Conservation (phyloP, 2,329 filamentous ascomycete genomes). For the Akanthomyces uredinophilus region DNA sequence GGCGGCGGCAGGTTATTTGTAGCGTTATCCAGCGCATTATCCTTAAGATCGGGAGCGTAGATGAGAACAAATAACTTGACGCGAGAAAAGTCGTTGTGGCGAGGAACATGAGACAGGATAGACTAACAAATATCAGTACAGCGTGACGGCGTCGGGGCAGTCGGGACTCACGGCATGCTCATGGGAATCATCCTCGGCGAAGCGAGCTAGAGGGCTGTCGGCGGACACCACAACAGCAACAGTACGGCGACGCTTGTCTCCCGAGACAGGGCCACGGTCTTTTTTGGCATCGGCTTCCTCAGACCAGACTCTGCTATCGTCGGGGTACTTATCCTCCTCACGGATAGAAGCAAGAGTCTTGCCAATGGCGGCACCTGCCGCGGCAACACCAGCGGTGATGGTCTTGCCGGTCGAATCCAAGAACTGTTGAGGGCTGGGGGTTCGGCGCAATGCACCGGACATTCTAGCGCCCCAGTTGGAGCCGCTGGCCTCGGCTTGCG, state of each 20-base stretch:
- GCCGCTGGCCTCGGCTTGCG: constrained; percentile 28
- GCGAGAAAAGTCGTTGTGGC: constrained; percentile 65
- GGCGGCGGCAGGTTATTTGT: constrained; percentile 53
- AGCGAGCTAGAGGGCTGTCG: constrained; percentile 55
- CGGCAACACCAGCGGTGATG: constrained; percentile 74
- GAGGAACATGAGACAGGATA: constrained; percentile 82
- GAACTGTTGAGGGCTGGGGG: constrained; percentile 82
- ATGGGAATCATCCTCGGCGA: constrained; percentile 57
- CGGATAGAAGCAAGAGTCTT: constrained; percentile 77
- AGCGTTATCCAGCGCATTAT: constrained; percentile 49
- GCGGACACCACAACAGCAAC: constrained; percentile 89
- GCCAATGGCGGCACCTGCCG: constrained; percentile 75
- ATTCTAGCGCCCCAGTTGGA: constrained; percentile 69
- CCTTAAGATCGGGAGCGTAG: constrained; percentile 76
- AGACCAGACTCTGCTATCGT: constrained; percentile 86
- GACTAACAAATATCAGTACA: constrained; percentile 45
- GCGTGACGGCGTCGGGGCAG: constrained; percentile 12
- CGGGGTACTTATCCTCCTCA: constrained; percentile 78
- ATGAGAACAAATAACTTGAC: constrained; percentile 84
- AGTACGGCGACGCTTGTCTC: constrained; percentile 58
- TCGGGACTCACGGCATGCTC: constrained; percentile 71
- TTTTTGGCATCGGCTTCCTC: constrained; percentile 75
- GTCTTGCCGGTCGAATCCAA: constrained; percentile 78
- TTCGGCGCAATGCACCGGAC: constrained; percentile 74
- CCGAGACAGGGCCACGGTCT: constrained; percentile 34